phyloP scores from a whole-genome alignment of 2,329 filamentous ascomycete species.

The Xylaria arbuscula region DNA sequence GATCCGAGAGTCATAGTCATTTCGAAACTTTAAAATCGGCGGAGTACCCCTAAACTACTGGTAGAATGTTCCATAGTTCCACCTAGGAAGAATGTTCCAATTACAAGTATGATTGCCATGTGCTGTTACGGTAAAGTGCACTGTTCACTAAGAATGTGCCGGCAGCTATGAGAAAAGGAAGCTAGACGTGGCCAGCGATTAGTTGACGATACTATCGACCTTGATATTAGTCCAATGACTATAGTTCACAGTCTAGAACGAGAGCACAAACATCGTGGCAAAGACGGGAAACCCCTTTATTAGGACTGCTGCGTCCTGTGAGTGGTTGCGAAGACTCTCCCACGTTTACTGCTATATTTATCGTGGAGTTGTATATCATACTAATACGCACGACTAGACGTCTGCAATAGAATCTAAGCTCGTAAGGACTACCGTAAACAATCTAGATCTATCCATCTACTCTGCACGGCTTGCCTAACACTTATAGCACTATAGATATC shows the following conservation, averaged over 20 bases:
- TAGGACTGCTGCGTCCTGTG: background rate
- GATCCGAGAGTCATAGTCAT: background rate
- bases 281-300: background rate
- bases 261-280: constrained; percentile 3
- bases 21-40: constrained; percentile 20
- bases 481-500: background rate
- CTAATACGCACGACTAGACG: too few relatives aligned
- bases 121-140: background rate
- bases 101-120: too few relatives aligned
- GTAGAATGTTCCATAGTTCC: background rate
- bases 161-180: background rate
- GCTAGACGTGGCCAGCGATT: background rate
- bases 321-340: background rate
- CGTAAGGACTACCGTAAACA: background rate
- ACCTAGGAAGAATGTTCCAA: too few relatives aligned
- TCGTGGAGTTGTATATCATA: background rate
- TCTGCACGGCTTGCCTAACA: background rate
- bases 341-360: constrained; percentile 26
- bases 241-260: constrained; percentile 7
- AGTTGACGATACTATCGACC: constrained; percentile 10
- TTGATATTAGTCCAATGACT: background rate
- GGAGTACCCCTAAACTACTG: background rate
- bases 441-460: background rate
- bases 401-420: background rate
- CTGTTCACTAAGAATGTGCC: background rate